A percentile compares a stretch with the other conserved stretches of the same genome.
Evolutionary conservation across 2,329 filamentous ascomycete genomes (phyloP).

Genomic region (Claviceps purpurea): DNA sequence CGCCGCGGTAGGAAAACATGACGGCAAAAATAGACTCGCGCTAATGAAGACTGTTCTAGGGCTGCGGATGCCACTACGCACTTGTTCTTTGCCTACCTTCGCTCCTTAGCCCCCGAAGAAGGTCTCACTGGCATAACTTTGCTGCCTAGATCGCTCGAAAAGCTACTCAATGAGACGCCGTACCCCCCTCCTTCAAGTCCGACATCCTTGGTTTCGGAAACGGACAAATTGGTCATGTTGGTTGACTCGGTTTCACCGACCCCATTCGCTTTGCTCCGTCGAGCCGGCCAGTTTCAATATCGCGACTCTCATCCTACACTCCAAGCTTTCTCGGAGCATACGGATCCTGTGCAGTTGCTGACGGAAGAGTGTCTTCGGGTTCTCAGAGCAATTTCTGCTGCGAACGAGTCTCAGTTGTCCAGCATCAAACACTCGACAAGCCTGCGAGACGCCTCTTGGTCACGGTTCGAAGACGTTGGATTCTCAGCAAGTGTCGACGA

Average conservation of each 20-base stretch:
- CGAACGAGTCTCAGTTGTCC: slow-evolving; percentile 72
- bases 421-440: slow-evolving; percentile 59
- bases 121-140: slow-evolving; percentile 67
- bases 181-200: slow-evolving; percentile 80
- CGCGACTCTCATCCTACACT: slow-evolving; percentile 77
- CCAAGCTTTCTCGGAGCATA: slow-evolving; percentile 73
- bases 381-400: slow-evolving; percentile 71
- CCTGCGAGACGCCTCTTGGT: slow-evolving; percentile 82
- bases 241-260: slow-evolving; percentile 91
- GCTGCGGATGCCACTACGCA: slow-evolving; percentile 94
- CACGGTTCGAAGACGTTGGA: slow-evolving; percentile 87
- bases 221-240: slow-evolving; percentile 90
- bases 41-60: slow-evolving; percentile 28
- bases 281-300: slow-evolving; percentile 92
- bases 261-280: slow-evolving; percentile 77
- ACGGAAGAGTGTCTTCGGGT: slow-evolving; percentile 93
- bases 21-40: background rate
- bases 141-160: slow-evolving; percentile 81
- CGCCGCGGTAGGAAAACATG: background rate
- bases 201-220: slow-evolving; percentile 61
- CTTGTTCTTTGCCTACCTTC: slow-evolving; percentile 92
- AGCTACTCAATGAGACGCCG: slow-evolving; percentile 80
- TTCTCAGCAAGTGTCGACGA: slow-evolving; percentile 68
- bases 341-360: slow-evolving; percentile 75
- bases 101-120: slow-evolving; percentile 75